phyloP scores from a whole-genome alignment of 148 eudicot genomes.

The Rhododendron mucronatum region DNA sequence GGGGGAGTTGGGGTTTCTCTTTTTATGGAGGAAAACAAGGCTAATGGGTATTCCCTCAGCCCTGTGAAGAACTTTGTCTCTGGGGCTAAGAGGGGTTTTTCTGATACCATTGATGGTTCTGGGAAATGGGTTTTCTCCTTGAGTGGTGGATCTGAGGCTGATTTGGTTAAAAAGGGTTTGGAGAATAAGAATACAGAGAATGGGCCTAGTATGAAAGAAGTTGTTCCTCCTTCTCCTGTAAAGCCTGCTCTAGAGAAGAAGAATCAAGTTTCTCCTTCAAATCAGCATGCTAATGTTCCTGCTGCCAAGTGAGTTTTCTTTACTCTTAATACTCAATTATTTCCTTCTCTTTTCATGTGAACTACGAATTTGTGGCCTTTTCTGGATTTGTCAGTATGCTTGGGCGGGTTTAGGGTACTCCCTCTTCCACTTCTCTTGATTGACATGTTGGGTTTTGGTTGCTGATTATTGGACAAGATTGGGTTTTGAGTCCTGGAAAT shows the following conservation, averaged over 20 bases:
- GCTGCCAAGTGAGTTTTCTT: constrained; percentile 38
- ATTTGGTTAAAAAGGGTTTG: constrained; percentile 19
- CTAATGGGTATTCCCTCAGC: constrained; percentile 1
- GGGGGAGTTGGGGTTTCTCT: constrained; percentile 20
- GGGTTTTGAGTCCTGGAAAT: background rate
- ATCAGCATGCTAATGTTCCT: constrained; percentile 29
- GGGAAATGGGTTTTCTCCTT: constrained; percentile 41
- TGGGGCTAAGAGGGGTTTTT: constrained; percentile 51
- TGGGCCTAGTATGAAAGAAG: constrained; percentile 24
- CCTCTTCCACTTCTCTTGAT: background rate
- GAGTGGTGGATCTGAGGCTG: constrained; percentile 43
- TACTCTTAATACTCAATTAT: background rate
- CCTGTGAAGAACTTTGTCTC: constrained; percentile 28
- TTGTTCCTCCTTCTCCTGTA: constrained; percentile 13
- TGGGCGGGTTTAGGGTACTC: background rate
- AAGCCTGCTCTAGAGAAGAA: constrained; percentile 36
- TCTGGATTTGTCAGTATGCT: background rate
- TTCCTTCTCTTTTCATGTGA: background rate
- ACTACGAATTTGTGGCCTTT: background rate
- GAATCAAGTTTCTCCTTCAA: constrained; percentile 10
- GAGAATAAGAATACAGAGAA: constrained; percentile 17
- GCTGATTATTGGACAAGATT: background rate
- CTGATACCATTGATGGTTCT: constrained; percentile 44
- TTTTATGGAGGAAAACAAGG: constrained; percentile 23
- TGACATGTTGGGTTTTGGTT: background rate